phyloP scores from a whole-genome alignment of 1,284 basidiomycete species.

The Tilletia caries region DNA sequence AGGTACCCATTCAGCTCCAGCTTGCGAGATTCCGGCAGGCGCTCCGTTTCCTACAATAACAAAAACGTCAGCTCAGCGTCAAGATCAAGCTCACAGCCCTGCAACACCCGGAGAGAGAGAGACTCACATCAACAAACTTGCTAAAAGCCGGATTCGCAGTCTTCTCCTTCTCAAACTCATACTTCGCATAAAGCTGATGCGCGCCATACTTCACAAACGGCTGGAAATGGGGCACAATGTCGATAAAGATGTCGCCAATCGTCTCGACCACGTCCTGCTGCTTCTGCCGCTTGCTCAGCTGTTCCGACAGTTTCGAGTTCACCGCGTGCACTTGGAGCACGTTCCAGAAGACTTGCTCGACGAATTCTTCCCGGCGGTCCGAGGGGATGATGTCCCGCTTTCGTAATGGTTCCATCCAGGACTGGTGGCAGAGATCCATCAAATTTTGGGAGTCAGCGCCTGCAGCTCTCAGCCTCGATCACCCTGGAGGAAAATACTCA shows the following conservation, averaged over 20 bases:
- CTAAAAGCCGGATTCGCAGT: conserved; percentile 87
- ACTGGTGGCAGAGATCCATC: background rate
- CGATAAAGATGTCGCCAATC: conserved; percentile 87
- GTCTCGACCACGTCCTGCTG: conserved; percentile 85
- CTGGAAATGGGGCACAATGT: conserved; percentile 84
- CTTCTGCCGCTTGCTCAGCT: conserved; percentile 93
- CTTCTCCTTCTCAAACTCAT: conserved; percentile 99
- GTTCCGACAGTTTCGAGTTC: conserved; percentile 81
- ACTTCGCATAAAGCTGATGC: conserved; percentile 96
- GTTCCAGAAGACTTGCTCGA: conserved; percentile 97
- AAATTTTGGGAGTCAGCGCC: too few relatives aligned
- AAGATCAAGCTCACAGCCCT: background rate
- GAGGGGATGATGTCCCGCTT: conserved; percentile 72
- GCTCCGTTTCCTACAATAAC: conserved; percentile 68
- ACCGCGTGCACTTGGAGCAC: conserved; percentile 88
- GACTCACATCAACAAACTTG: conserved; percentile 74
- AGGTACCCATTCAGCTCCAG: conserved; percentile 96
- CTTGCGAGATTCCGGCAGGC: conserved; percentile 89
- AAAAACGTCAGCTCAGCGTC: too few relatives aligned
- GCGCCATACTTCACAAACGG: conserved; percentile 88
- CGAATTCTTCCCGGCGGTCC: conserved; percentile 75
- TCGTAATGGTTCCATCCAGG: conserved; percentile 82
- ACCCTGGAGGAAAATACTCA: conserved; percentile 47
- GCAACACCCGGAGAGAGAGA: background rate
- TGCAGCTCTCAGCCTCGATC: background rate